Percentiles rank a stretch among this genome's conserved stretches.
phyloP scores from a whole-genome alignment of 768 basidiomycete species.

The Gymnopilus junonius region DNA sequence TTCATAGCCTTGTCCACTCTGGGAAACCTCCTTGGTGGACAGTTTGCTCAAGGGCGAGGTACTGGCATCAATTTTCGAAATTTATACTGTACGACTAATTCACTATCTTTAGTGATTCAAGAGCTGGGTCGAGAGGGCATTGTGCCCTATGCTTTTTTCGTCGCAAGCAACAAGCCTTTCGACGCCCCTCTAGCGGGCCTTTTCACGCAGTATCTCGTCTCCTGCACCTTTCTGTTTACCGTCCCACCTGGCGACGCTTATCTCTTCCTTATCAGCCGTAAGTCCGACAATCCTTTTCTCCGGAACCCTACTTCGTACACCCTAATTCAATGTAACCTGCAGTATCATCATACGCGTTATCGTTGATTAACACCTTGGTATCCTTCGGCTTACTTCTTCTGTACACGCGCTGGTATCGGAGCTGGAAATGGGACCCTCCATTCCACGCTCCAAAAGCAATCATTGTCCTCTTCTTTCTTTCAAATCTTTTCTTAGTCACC shows the following conservation, averaged over 20 bases:
- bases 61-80: constrained; percentile 7
- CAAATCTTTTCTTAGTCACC: constrained; percentile 66
- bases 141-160: constrained; percentile 66
- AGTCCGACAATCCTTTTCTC: constrained; percentile 21
- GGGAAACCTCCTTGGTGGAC: constrained; percentile 64
- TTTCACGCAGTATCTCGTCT: constrained; percentile 63
- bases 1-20: constrained; percentile 68
- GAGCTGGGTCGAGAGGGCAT: constrained; percentile 76
- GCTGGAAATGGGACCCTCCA: constrained; percentile 66
- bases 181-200: constrained; percentile 67
- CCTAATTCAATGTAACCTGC: not conserved
- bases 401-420: constrained; percentile 46
- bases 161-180: constrained; percentile 75
- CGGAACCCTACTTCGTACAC: not conserved
- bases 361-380: constrained; percentile 62
- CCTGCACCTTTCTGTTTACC: constrained; percentile 54
- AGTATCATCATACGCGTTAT: constrained; percentile 64
- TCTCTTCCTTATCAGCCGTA: constrained; percentile 69
- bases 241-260: constrained; percentile 79
- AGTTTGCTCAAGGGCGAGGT: constrained; percentile 74
- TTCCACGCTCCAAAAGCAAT: constrained; percentile 57
- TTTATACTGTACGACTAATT: not conserved
- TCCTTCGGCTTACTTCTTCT: constrained; percentile 68
- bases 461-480: constrained; percentile 59
- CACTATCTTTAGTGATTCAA: constrained; percentile 58